These are phyloP conservation scores for Blastocystis hominis DNA, from an alignment of 352 stramenopile genomes.

Conservation along the genomic window DNA sequence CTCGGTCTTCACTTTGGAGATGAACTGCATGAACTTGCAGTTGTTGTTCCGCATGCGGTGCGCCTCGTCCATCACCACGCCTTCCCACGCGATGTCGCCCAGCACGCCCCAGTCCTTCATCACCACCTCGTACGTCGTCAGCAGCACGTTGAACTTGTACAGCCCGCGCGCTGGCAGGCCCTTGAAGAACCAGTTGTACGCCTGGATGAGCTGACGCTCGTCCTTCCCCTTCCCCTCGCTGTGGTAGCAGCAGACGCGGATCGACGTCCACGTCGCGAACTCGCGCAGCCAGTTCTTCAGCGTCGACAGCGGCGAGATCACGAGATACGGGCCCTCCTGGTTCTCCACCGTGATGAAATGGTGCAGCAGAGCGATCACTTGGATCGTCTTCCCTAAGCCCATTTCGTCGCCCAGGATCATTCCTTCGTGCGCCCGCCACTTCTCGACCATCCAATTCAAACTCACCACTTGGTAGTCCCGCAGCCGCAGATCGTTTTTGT, in stretches of 20 bases:
- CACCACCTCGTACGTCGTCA: conserved; percentile 80
- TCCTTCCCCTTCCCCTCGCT: conserved; percentile 57
- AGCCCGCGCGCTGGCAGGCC: conserved; percentile 15
- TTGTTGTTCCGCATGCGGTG: conserved; percentile 82
- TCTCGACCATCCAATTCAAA: conserved; percentile 97
- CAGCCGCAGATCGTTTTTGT: conserved; percentile 66
- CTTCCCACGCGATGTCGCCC: conserved; percentile 78
- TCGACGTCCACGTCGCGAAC: conserved; percentile 70
- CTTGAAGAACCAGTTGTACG: conserved; percentile 56
- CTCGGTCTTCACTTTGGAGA: conserved; percentile 72
- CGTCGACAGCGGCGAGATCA: conserved; percentile 91
- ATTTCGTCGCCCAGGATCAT: conserved; percentile 89
- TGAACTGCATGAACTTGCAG: conserved; percentile 75
- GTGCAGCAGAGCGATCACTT: conserved; percentile 69
- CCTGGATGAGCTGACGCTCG: conserved; percentile 41
- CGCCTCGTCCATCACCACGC: conserved; percentile 84
- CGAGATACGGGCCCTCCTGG: conserved; percentile 83
- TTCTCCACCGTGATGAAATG: conserved; percentile 86
- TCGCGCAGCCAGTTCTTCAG: conserved; percentile 92
- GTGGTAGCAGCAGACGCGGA: conserved; percentile 59
- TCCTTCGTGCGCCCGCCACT: conserved; percentile 83
- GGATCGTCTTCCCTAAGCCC: conserved; percentile 89
- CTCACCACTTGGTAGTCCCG: conserved; percentile 95
- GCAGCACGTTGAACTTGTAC: conserved; percentile 69
- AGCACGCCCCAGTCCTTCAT: conserved; percentile 80